phyloP scores from a whole-genome alignment of 1,139 yeast species.

The Diutina siamensis region DNA sequence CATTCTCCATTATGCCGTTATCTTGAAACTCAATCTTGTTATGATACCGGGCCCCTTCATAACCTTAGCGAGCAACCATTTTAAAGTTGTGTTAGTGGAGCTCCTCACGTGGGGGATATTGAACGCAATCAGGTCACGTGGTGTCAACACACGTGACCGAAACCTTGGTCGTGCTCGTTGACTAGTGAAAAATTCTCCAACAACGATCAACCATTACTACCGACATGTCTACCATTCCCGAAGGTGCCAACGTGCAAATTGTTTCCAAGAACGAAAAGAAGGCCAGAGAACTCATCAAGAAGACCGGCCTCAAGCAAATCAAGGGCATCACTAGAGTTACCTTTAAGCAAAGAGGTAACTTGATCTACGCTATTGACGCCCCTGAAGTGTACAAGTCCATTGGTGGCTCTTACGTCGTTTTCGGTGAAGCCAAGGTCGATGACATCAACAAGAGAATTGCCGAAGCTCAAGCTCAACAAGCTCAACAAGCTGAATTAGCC shows the following conservation, averaged over 20 bases:
- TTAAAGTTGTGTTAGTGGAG: no score
- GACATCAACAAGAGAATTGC: conserved; percentile 75
- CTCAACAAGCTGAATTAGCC: conserved; percentile 50
- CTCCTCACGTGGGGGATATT: no score
- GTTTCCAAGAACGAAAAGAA: conserved; percentile 89
- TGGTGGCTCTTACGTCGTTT: conserved; percentile 92
- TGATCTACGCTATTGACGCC: conserved; percentile 80
- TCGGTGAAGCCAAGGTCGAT: conserved; percentile 96
- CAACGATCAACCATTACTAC: background rate
- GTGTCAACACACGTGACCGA: no score
- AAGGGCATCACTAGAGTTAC: conserved; percentile 94
- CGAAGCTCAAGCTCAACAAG: conserved; percentile 39
- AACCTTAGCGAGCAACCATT: no score
- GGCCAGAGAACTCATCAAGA: conserved; percentile 86
- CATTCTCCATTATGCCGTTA: no score
- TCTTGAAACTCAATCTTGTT: no score
- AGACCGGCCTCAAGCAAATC: conserved; percentile 83
- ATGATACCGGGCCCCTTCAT: no score
- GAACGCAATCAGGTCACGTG: no score
- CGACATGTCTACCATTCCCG: conserved; percentile 42
- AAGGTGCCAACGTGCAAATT: conserved; percentile 79
- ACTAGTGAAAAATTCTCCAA: background rate
- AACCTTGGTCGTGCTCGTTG: background rate
- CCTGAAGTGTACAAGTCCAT: conserved; percentile 95
- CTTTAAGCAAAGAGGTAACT: conserved; percentile 89